Base-by-base conservation (phyloP, 495 filamentous ascomycete genomes). In the Aspergillus diversus region DNA sequence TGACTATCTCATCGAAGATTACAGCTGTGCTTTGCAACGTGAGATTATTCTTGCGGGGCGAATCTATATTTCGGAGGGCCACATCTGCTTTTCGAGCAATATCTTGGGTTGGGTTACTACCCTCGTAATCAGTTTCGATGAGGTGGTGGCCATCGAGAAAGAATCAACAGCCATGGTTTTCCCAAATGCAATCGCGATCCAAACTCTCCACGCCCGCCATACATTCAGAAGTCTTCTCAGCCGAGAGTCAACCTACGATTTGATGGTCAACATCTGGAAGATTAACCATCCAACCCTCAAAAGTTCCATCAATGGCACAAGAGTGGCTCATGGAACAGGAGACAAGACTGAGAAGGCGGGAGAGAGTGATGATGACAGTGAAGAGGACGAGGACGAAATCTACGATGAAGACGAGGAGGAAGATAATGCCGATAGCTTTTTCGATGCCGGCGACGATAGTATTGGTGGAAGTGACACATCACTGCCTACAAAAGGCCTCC, bases 71-170 rank as follows among this genome's bases (percentile, higher is more conserved):
- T 97, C 94, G 0, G 95, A 99, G 75, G 92, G 93, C 5, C 93
- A 99, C 66, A 88, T 99, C 39, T 99, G 95, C 78, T 99, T 99
- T 76, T 96, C 93, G 63, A 98, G 95, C 75, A 99, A 99, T 71
- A 99, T 99, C 55, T 83, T 99, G 39, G 95, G 95, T 39, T 99
- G 95, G 95, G 87, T 96, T 1, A 99, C 96, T 1, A 98, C 93
- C 5, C 78, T 98, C 33, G 93, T 99, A 46, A 97, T 99, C 75
- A 95, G 91, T 71, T 99, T 98, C 73, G 96, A 98, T 71, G 95
- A 99, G 73, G 89, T 99, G 54, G 92, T 98, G 34, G 90, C 93
- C 0, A 89, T 99, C 2, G 95, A 99, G 72, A 99, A 98, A 76
- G 93, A 96, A 74, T 97, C 84, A 64, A 99, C 95, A 0, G 96